Evolutionary conservation across 805 yeast species (phyloP), one percentile per base, ranked within the genome.

Genomic region (Candida mattraensis): DNA sequence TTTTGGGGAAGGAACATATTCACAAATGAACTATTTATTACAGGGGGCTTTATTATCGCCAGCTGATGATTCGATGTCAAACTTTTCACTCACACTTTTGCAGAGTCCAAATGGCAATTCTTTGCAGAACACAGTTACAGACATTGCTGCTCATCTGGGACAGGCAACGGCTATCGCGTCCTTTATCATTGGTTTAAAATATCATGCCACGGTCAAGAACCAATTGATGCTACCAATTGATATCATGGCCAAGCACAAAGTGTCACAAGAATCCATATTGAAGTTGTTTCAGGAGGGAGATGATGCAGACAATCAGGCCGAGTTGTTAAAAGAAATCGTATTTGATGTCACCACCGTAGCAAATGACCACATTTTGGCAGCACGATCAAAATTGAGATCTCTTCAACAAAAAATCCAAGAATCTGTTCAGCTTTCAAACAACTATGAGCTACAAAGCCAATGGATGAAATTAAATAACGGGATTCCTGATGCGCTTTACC

Each of bases 141-240:
- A 83, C 42, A 72, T 81, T 7, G 72, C 78, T 8, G 93, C 94
- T 0, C 95, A 86, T 59, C 61, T 87, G 24, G 95, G 95, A 5
- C 94, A 87, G 56, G 85, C 93, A 2, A 74, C 82, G 0, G 80
- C 88, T 0, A 67, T 87, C 9, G 79, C 87, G 1, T 70, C 83
- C 3, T 67, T 76, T 58, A 66, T 87, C 10, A 62, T 82, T 33
- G 85, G 83, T 0, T 53, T 80, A 30, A 64, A 66, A 16, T 83
- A 70, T 57, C 80, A 77, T 55, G 80, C 84, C 0, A 54, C 59
- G 14, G 53, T 63, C 20, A 67, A 73, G 18, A 68, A 72, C 39
- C 72, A 67, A 28, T 67, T 83, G 10, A 69, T 78, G 21, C 57
- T 87, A 26, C 95, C 95, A 0, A 51, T 76, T 2, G 85, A 81